A percentile compares a stretch with the other conserved stretches of the same genome.
phyloP scores from a whole-genome alignment of 306 rosid species.

The Vicia faba region DNA sequence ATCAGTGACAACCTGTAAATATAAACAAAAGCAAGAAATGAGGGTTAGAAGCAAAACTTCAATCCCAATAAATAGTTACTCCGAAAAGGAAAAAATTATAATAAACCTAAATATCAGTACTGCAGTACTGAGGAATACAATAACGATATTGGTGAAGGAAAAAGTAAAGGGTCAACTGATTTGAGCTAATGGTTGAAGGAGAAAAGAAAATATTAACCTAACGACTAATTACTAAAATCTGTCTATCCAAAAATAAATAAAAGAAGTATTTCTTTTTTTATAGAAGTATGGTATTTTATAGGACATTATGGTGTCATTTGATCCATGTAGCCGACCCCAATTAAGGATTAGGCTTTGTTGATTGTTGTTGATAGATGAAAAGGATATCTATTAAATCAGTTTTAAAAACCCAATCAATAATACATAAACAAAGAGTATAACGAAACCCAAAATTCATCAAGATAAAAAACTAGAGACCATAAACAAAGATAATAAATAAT shows the following conservation, averaged over 20 bases:
- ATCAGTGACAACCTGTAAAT: conserved; percentile 79
- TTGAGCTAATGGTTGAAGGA: no score
- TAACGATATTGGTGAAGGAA: conserved; percentile 34
- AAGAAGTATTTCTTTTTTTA: no score
- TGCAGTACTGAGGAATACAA: conserved; percentile 4
- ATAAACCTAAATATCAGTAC: conserved; percentile 11
- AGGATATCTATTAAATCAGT: background rate
- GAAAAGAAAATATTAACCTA: no score
- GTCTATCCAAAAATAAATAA: no score
- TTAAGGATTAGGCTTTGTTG: no score
- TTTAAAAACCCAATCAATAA: conserved; percentile 6
- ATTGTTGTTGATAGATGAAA: background rate
- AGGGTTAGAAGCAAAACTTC: conserved; percentile 31
- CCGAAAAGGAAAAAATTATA: background rate
- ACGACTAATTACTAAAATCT: no score
- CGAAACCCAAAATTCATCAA: conserved; percentile 18
- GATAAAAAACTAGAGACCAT: background rate
- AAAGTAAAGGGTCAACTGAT: no score
- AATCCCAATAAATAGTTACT: background rate
- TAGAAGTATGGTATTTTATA: no score
- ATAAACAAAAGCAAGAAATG: conserved; percentile 28
- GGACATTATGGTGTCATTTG: no score
- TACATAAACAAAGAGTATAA: conserved; percentile 6
- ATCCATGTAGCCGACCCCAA: no score
- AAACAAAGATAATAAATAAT: conserved; percentile 18